These are phyloP conservation scores for Phytophthora fragariae DNA, from an alignment of 352 stramenopile species.

Conservation along the genomic window DNA sequence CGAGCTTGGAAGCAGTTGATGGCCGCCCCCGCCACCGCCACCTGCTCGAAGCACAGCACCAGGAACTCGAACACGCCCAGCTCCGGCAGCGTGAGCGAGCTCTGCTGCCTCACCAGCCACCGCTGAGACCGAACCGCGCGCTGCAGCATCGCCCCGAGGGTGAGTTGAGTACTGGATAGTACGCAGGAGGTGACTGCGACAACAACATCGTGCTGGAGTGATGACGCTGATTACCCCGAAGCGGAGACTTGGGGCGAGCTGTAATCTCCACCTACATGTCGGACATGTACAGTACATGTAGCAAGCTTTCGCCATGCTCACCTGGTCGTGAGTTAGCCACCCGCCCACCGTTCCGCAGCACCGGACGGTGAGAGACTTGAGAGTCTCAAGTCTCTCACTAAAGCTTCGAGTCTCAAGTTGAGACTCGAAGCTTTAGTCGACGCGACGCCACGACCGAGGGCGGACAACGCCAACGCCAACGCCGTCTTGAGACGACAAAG, in stretches of 20 bases:
- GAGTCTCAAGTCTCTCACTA: too few relatives aligned
- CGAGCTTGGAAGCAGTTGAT: constrained; percentile 38
- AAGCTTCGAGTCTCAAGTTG: background rate
- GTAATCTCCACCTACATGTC: background rate
- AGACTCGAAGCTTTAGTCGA: background rate
- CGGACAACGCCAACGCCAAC: background rate
- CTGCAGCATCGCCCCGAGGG: background rate
- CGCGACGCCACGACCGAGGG: background rate
- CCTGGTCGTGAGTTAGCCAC: background rate
- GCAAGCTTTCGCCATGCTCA: background rate
- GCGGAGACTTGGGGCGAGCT: background rate
- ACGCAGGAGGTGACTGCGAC: background rate
- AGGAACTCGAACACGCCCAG: constrained; percentile 39
- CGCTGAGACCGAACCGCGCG: constrained; percentile 18
- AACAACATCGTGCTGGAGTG: background rate
- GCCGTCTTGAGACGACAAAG: background rate
- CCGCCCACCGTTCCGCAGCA: background rate
- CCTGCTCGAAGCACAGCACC: constrained; percentile 40
- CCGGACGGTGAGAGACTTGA: background rate
- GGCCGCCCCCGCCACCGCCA: constrained; percentile 33
- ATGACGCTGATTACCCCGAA: constrained; percentile 13
- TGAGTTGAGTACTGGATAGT: background rate
- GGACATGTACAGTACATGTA: background rate
- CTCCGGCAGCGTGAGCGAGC: constrained; percentile 23
- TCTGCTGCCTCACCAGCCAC: constrained; percentile 31